Evolutionary conservation across 257 asterid genomes (phyloP).

Genomic region (Petunia axillaris): DNA sequence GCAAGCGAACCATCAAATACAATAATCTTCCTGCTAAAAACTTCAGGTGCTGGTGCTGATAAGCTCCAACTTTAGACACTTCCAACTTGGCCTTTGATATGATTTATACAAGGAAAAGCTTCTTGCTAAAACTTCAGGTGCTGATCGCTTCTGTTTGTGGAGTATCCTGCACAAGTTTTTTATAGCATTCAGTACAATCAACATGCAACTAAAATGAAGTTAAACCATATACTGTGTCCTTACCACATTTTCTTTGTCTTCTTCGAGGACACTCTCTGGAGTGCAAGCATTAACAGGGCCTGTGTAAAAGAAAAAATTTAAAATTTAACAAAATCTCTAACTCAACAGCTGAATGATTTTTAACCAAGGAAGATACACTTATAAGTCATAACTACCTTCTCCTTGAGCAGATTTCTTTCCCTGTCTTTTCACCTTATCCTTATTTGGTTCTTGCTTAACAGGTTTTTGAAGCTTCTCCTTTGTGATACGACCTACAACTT

Average conservation of each 20-base stretch:
- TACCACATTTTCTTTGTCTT: constrained; percentile 88
- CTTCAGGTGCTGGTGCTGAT: too few species aligned
- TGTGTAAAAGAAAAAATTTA: constrained; percentile 33
- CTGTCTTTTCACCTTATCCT: constrained; percentile 56
- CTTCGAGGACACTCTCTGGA: constrained; percentile 50
- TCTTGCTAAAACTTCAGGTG: constrained; percentile 4
- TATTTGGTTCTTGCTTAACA: constrained; percentile 18
- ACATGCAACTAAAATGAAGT: not conserved
- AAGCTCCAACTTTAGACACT: constrained; percentile 3
- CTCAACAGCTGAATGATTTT: not conserved
- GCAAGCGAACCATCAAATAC: constrained; percentile 10
- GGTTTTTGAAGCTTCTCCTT: constrained; percentile 21
- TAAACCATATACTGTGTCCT: not conserved
- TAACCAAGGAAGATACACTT: not conserved
- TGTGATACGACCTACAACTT: not conserved
- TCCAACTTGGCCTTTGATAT: constrained; percentile 5
- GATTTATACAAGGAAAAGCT: not conserved
- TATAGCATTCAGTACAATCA: not conserved
- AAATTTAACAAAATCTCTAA: not conserved
- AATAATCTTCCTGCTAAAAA: not conserved
- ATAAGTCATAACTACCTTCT: constrained; percentile 49
- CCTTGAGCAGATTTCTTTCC: constrained; percentile 49
- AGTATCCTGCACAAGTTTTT: constrained; percentile 38
- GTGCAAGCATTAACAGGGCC: constrained; percentile 49
- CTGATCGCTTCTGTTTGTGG: constrained; percentile 45